These are phyloP conservation scores for Nicotiana noctiflora DNA, from an alignment of 257 asterid species.

Conservation along the genomic window DNA sequence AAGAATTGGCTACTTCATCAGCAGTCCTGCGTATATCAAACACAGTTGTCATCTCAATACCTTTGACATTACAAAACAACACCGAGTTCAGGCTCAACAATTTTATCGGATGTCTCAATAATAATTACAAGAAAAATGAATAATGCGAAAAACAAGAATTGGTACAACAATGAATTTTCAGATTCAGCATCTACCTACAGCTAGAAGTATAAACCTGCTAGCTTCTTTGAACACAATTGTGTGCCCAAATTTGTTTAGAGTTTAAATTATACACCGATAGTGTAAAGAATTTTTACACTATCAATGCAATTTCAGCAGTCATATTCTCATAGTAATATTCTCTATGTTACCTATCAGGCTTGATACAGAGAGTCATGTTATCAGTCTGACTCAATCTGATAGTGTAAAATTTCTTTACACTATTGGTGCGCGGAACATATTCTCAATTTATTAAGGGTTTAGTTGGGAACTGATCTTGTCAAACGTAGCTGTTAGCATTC, in stretches of 20 bases:
- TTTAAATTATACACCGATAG: neutral
- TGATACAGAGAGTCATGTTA: neutral
- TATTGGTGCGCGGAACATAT: neutral
- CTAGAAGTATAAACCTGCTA: conserved; percentile 7
- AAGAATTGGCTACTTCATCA: too few species aligned
- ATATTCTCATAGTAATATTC: neutral
- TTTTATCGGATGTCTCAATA: neutral
- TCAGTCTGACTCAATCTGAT: too few species aligned
- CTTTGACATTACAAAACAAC: too few species aligned
- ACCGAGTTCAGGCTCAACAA: too few species aligned
- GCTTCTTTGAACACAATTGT: neutral
- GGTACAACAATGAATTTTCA: conserved; percentile 1
- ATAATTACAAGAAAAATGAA: neutral
- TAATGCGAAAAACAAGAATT: neutral
- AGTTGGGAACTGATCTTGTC: neutral
- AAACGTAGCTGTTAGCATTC: neutral
- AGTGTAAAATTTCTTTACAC: too few species aligned
- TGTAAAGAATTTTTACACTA: neutral
- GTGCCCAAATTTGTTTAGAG: neutral
- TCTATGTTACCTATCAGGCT: neutral
- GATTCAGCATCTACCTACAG: neutral
- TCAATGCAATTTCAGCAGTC: neutral
- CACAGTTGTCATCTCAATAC: too few species aligned
- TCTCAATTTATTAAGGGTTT: neutral
- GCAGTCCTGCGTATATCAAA: too few species aligned